A percentile compares a stretch with the other conserved stretches of the same genome.
These are phyloP conservation scores for Globisporangium paroecandrum DNA, from an alignment of 352 stramenopile genomes.

Conservation along the genomic window DNA sequence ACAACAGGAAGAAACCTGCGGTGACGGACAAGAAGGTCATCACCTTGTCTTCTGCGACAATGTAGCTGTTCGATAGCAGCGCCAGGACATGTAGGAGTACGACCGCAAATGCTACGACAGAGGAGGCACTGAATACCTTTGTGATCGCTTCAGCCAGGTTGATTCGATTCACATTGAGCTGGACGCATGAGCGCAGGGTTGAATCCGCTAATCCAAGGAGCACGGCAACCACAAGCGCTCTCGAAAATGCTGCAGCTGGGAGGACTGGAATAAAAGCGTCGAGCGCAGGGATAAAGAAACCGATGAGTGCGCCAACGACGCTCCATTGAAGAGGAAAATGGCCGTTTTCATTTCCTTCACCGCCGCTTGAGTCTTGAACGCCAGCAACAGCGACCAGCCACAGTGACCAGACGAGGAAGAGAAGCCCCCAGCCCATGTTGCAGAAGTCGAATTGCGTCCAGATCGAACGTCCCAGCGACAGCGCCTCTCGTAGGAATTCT, in stretches of 20 bases:
- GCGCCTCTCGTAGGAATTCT: conserved; percentile 59
- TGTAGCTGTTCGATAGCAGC: conserved; percentile 85
- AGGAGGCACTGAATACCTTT: conserved; percentile 13
- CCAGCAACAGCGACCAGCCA: conserved; percentile 17
- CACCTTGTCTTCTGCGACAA: conserved; percentile 68
- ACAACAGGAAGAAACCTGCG: conserved; percentile 44
- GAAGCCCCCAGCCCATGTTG: conserved; percentile 66
- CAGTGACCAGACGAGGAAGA: conserved; percentile 44
- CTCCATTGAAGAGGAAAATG: conserved; percentile 8
- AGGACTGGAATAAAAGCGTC: conserved; percentile 4
- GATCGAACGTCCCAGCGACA: conserved; percentile 66
- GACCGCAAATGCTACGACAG: conserved; percentile 32
- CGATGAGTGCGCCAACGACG: not conserved
- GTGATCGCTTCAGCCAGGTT: not conserved
- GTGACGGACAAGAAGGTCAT: conserved; percentile 69
- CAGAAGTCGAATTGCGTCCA: conserved; percentile 88
- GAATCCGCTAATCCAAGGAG: conserved; percentile 11
- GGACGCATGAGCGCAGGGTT: not conserved
- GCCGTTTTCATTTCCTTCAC: not conserved
- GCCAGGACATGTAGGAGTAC: conserved; percentile 61
- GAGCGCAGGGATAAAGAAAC: conserved; percentile 13
- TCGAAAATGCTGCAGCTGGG: conserved; percentile 14
- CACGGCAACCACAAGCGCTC: conserved; percentile 6
- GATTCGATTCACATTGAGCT: not conserved
- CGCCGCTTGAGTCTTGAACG: not conserved